Evolutionary conservation across 164 flowering plant species (phyloP), one percentile per base, ranked within the genome.

Genomic region (Chloranthus sessilifolius): DNA sequence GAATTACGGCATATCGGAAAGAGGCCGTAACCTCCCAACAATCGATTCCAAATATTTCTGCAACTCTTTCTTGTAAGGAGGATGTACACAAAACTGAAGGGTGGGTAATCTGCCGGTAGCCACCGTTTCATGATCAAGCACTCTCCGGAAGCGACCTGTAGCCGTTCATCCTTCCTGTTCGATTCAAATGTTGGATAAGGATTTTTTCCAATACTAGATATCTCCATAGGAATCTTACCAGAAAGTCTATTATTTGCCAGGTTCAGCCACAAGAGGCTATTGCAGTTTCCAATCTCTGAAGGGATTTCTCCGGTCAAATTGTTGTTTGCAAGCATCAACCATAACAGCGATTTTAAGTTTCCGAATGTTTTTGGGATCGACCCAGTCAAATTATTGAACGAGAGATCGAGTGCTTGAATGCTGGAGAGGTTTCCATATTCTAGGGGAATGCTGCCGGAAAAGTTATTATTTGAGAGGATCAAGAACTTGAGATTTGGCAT

Each of bases 311-410:
- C 98, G 0, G 78, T 49, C 1, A 91, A 59, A 0, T 52, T 43
- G 53, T 90, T 90, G 57, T 73, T 66, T 3, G 92, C 95, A 2
- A 90, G 84, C 98, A 90, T 87, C 57, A 90, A 49, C 98, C 96
- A 90, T 21, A 90, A 53, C 12, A 90, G 75, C 10, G 95, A 90
- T 3, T 16, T 77, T 52, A 87, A 53, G 7, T 77, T 82, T 34
- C 98, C 98, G 16, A 90, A 49, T 25, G 64, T 65, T 8, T 73
- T 28, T 9, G 98, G 98, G 11, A 90, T 90, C 9, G 71, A 11
- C 0, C 98, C 96, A 1, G 53, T 66, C 6, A 90, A 59, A 15
- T 11, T 50, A 58, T 90, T 87, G 72, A 45, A 77, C 40, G 95
- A 87, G 40, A 91, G 79, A 74, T 91, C 98, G 7, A 91, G 79